Evolutionary conservation across 2,329 filamentous ascomycete genomes (phyloP), one percentile per base, ranked within the genome.

Genomic region (Venturia aucupariae): DNA sequence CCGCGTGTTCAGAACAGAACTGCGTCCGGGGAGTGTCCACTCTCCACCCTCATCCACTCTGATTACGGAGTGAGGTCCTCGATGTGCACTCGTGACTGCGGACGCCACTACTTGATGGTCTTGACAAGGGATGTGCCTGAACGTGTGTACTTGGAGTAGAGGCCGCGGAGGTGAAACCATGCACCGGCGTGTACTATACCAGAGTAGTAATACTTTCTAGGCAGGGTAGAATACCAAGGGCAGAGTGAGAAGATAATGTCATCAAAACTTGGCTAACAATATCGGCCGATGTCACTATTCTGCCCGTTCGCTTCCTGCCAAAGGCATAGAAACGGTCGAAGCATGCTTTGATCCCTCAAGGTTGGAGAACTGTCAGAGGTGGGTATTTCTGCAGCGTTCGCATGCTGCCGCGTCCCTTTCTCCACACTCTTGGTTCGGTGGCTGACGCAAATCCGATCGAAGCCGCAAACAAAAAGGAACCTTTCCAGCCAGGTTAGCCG

Each of bases 341-440:
- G 51, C 51, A 57, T 57, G 51, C 15, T 17, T 8, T 57, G 11
- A 1, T 35, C 15, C 27, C 15, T 35, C 30, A 57, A n/a, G n/a
- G 15, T 7, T 32, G 30, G 30, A 22, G 19, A 35, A 22, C 2
- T n/a, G 30, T 13, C 39, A 17, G 6, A 57, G 51, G 17, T 57
- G 30, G 51, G n/a, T 57, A 57, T 35, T 57, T 57, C 51, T 57
- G 30, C 27, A 57, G 30, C 27, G 51, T 55, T 55, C 51, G 51
- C 51, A 35, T 55, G 51, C 46, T 51, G 44, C 22, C 30, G 32
- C 32, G 7, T 24, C 27, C 48, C 48, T 27, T 57, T 57, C 30
- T 57, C 30, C 51, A 57, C 51, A 57, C 15, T n/a, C 51, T 57
- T 57, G 30, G 51, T 30, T 8, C 30, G 15, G 17, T 57, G 51